Percentiles rank a stretch among this genome's conserved stretches.
Conservation (phyloP, 495 filamentous ascomycete species). For the Alectoria sarmentosa region DNA sequence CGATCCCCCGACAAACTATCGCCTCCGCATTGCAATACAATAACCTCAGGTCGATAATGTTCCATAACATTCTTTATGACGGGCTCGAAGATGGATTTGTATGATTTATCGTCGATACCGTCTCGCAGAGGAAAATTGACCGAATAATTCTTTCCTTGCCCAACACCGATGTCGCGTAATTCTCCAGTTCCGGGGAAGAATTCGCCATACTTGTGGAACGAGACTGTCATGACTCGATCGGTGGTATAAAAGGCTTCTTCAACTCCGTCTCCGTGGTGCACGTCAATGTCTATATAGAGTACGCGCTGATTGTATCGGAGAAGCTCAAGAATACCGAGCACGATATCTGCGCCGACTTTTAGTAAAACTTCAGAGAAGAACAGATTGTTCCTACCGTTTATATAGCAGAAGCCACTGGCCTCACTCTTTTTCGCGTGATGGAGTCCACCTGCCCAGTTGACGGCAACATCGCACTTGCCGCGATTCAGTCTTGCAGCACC, state of each 20-base stretch:
- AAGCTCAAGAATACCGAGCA: constrained; percentile 93
- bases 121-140: constrained; percentile 96
- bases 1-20: constrained; percentile 93
- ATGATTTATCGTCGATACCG: constrained; percentile 86
- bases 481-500: constrained; percentile 88
- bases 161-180: constrained; percentile 90
- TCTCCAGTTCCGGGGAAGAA: constrained; percentile 98
- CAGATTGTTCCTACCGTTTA: constrained; percentile 65
- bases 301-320: constrained; percentile 89
- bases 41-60: constrained; percentile 87
- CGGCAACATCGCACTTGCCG: constrained; percentile 91
- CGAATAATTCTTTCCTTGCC: constrained; percentile 85
- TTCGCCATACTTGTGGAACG: constrained; percentile 98
- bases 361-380: no score
- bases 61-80: constrained; percentile 92
- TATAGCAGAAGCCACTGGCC: constrained; percentile 95
- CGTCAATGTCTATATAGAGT: constrained; percentile 96
- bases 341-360: constrained; percentile 89
- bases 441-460: constrained; percentile 96
- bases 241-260: constrained; percentile 98
- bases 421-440: constrained; percentile 98
- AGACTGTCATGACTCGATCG: constrained; percentile 96
- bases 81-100: constrained; percentile 93
- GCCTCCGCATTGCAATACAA: constrained; percentile 94
- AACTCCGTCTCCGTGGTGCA: constrained; percentile 96